Evolutionary conservation across 148 eudicot species (phyloP).

Genomic region (Rhododendron williamsianum): DNA sequence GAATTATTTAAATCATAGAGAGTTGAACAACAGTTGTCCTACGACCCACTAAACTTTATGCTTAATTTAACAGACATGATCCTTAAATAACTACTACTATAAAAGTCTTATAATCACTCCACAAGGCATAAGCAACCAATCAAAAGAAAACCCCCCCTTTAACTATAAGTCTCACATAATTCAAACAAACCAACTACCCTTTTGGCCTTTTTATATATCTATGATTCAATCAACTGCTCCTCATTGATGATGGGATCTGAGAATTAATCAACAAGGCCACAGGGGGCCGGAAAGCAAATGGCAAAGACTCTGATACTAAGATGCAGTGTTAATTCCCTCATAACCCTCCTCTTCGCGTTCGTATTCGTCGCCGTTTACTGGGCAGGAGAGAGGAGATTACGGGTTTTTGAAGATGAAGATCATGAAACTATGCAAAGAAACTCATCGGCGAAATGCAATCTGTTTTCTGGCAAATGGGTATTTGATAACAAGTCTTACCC

Average conservation of each 20-base stretch:
- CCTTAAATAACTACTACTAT: background rate
- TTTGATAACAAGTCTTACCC: slow-evolving; percentile 64
- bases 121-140: background rate
- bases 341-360: slow-evolving; percentile 27
- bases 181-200: background rate
- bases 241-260: background rate
- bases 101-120: background rate
- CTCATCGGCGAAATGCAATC: slow-evolving; percentile 35
- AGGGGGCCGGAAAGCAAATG: slow-evolving; percentile 8
- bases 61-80: background rate
- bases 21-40: background rate
- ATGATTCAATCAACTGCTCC: background rate
- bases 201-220: background rate
- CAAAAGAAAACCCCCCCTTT: no score
- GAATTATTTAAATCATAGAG: background rate
- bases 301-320: slow-evolving; percentile 27
- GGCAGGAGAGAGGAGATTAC: slow-evolving; percentile 13
- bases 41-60: background rate
- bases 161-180: background rate
- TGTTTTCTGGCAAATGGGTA: slow-evolving; percentile 81
- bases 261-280: background rate
- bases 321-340: slow-evolving; percentile 41
- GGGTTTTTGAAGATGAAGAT: slow-evolving; percentile 14
- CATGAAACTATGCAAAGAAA: background rate
- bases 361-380: slow-evolving; percentile 37